These are phyloP conservation scores for Quercus aquifolioides DNA, from an alignment of 306 rosid species.

Conservation along the genomic window DNA sequence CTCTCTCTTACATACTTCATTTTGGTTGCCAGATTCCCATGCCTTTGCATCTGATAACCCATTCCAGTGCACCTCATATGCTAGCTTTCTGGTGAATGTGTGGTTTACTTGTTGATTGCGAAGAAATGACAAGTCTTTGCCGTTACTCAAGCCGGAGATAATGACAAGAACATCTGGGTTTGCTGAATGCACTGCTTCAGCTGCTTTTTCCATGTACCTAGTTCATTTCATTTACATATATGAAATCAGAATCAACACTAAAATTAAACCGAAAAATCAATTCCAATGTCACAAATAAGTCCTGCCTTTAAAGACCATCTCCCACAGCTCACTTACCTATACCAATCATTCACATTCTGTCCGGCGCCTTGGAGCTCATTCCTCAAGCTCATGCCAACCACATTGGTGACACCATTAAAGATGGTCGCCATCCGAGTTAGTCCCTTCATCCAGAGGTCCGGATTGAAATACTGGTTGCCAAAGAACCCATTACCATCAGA, in stretches of 20 bases:
- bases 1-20: slow-evolving; percentile 83
- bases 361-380: slow-evolving; percentile 81
- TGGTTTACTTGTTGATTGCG: slow-evolving; percentile 35
- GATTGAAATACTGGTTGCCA: slow-evolving; percentile 65
- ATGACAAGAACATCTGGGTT: slow-evolving; percentile 73
- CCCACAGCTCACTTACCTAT: slow-evolving; percentile 41
- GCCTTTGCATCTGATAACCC: slow-evolving; percentile 63
- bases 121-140: slow-evolving; percentile 63
- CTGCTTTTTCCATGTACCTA: slow-evolving; percentile 89
- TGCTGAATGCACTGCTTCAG: slow-evolving; percentile 84
- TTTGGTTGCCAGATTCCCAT: slow-evolving; percentile 68
- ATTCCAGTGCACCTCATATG: slow-evolving; percentile 81
- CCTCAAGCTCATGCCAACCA: slow-evolving; percentile 84
- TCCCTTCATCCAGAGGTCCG: slow-evolving; percentile 65
- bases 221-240: neutral
- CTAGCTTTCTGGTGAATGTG: slow-evolving; percentile 54
- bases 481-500: slow-evolving; percentile 70
- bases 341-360: slow-evolving; percentile 75
- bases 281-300: neutral
- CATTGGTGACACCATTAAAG: slow-evolving; percentile 54
- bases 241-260: neutral
- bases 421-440: slow-evolving; percentile 74
- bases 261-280: neutral
- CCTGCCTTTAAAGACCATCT: too few relatives aligned
- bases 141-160: slow-evolving; percentile 68